Evolutionary conservation across 208 protist species (phyloP).

Genomic region (Trypanosoma brucei): DNA sequence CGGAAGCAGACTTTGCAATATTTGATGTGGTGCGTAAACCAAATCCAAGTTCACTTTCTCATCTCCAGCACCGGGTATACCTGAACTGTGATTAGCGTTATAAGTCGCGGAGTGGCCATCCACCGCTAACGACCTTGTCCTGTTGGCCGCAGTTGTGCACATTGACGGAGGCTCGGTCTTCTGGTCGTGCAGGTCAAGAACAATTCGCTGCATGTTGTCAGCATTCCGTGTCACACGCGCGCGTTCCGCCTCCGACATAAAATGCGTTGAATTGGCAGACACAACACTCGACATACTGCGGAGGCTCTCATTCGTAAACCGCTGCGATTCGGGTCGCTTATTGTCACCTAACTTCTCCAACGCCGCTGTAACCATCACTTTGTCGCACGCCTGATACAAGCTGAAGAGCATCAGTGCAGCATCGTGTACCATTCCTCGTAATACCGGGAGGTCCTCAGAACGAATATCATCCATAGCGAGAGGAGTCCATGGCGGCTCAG

Average conservation of each 20-base stretch:
- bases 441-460: constrained; percentile 30
- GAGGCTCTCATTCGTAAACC: constrained; percentile 68
- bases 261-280: constrained; percentile 48
- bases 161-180: constrained; percentile 35
- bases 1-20: constrained; percentile 49
- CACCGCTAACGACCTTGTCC: neutral
- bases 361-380: constrained; percentile 46
- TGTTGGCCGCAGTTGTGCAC: neutral
- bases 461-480: constrained; percentile 22
- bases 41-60: neutral
- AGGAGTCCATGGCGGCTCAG: constrained; percentile 24
- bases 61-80: neutral
- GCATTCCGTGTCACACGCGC: constrained; percentile 65
- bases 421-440: constrained; percentile 76
- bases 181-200: constrained; percentile 68
- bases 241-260: constrained; percentile 74
- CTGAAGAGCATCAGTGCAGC: constrained; percentile 68
- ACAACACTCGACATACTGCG: constrained; percentile 79
- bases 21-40: constrained; percentile 32
- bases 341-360: constrained; percentile 39
- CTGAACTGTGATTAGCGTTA: neutral
- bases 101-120: neutral
- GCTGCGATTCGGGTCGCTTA: constrained; percentile 52
- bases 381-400: constrained; percentile 67
- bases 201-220: constrained; percentile 78